Evolutionary conservation across 352 stramenopile genomes (phyloP), one percentile per base, ranked within the genome.

Genomic region (Phytophthora pinifolia): DNA sequence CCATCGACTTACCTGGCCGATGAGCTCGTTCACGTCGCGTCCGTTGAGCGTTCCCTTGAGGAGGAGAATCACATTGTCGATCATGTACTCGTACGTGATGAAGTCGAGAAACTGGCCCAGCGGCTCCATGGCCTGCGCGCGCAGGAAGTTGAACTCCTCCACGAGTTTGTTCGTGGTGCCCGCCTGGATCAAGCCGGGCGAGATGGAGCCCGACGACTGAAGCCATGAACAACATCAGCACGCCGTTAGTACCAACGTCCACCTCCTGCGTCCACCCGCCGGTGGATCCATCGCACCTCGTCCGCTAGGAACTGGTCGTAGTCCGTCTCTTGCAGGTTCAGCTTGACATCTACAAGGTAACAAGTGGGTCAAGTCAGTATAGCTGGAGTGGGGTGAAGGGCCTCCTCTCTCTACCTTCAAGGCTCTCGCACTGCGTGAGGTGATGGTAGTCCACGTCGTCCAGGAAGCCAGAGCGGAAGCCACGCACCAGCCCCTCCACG

Each of bases 11-110:
- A 90, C 83, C 76, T 95, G 81, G 44, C 91, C 92, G 45, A 99
- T 98, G 37, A 99, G 87, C 67, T 99, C 97, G 63, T 99, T 98
- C 50, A 97, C 85, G 63, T 99, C 94, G 51, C 96, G 91, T 29
- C 96, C 96, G 63, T 94, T 98, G 15, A 99, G 78, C 37, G 97
- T 98, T 52, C 96, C 96, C 70, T 99, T 99, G 46, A 99, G 86
- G 25, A 99, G 80, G 32, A 99, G 79, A 74, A 99, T 99, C 45
- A 99, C 88, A 70, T 99, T 99, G 72, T 99, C 97, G 73, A 99
- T 99, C 97, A 99, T 99, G 82, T 99, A 99, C 79, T 99, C 97
- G 80, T 84, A 91, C 54, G 94, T 98, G 76, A 99, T 99, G 72
- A 98, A 99, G 54, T 99, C 97, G 20, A 99, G 63, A 70, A 99